Evolutionary conservation across 2,329 filamentous ascomycete genomes (phyloP), one percentile per base, ranked within the genome.

Genomic region (Coniella lustricola): DNA sequence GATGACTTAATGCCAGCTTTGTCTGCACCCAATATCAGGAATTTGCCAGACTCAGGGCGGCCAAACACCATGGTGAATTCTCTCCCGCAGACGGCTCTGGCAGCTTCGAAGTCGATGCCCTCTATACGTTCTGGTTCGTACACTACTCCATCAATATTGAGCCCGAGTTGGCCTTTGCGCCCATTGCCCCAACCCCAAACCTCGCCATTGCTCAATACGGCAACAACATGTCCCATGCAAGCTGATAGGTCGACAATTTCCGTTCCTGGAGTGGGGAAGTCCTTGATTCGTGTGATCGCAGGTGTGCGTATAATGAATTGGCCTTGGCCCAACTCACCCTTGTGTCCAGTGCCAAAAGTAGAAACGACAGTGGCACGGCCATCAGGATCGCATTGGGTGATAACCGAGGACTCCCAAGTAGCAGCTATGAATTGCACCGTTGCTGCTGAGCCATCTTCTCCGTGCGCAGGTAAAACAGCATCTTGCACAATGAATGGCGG

Each of bases 131-230:
- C 70, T 4, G 89, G 89, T 14, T 59, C 60, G 66, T 77, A 74
- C 2, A 84, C 62, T 22, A 82, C 62, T 5, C 68, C 70, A 22
- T 68, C 67, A 9, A 47, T 29, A 0, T 76, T 75, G 36, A 70
- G 65, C 1, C 90, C 90, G 1, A 95, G 68, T 63, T 98, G 91
- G 0, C 87, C 87, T 61, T 95, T 93, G 20, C 89, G 78, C 13
- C 86, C 84, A 58, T 82, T 87, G 0, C 93, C 93, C 91, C 91
- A 97, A 2, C 89, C 90, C 62, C 86, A 95, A 1, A 84, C 82
- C 14, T 85, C 75, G 0, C 90, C 91, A 60, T 85, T 84, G 37
- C 76, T 77, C 3, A 95, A 67, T 0, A 96, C 77, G 2, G 72
- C 80, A 14, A 94, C 77, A 0, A 82, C 81, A 61, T 98, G 93